Conservation (phyloP, 371 early-diverging fungal genomes). For the Syncephalastrum contaminatum region DNA sequence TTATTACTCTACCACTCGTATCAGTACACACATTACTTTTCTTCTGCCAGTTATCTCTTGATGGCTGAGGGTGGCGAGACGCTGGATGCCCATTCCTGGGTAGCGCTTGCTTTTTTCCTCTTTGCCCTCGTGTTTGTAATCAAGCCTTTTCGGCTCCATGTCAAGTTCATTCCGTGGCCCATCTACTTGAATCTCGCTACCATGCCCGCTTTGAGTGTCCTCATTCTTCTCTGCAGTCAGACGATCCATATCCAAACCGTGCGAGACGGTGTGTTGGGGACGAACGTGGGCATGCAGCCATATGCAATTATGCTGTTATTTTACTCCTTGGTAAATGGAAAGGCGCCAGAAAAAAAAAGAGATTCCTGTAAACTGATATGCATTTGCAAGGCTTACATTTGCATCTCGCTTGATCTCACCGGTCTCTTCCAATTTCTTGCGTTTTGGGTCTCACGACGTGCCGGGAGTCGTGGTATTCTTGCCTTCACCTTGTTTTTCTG, state of each 20-base stretch:
- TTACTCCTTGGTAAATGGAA: slow-evolving; percentile 59
- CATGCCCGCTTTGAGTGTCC: slow-evolving; percentile 64
- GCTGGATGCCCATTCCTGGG: slow-evolving; percentile 47
- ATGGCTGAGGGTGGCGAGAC: too few species aligned
- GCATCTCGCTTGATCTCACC: slow-evolving; percentile 81
- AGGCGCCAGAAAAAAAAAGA: background rate
- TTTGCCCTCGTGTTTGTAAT: slow-evolving; percentile 51
- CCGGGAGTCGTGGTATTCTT: slow-evolving; percentile 55
- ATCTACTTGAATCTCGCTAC: slow-evolving; percentile 63
- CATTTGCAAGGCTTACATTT: slow-evolving; percentile 65
- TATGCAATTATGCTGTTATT: slow-evolving; percentile 77
- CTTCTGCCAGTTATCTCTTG: too few species aligned
- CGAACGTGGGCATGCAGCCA: slow-evolving; percentile 63
- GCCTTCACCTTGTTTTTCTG: slow-evolving; percentile 70
- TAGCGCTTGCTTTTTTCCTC: slow-evolving; percentile 53
- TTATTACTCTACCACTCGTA: too few species aligned
- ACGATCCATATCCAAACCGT: slow-evolving; percentile 55
- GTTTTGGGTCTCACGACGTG: slow-evolving; percentile 61
- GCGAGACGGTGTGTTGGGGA: slow-evolving; percentile 61
- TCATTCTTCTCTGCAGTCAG: slow-evolving; percentile 58
- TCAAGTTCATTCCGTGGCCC: slow-evolving; percentile 7
- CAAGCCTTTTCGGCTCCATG: slow-evolving; percentile 36
- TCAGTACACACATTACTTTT: too few species aligned
- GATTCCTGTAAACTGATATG: background rate
- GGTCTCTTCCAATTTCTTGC: slow-evolving; percentile 74